A percentile compares a stretch with the other conserved stretches of the same genome.
These are phyloP conservation scores for Leccinum barrowsii DNA, from an alignment of 768 basidiomycete genomes.

Conservation along the genomic window DNA sequence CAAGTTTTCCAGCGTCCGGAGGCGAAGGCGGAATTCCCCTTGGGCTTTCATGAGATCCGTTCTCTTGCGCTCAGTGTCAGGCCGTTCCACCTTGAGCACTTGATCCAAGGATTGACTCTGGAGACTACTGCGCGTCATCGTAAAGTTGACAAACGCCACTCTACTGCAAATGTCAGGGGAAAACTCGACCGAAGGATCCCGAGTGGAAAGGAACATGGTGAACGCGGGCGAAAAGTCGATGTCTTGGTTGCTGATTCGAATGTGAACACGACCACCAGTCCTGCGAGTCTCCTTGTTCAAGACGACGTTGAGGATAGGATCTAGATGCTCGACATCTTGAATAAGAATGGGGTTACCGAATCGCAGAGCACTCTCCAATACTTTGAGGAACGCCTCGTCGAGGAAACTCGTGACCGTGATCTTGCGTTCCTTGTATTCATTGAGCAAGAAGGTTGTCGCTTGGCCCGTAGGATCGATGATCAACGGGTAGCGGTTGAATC, in stretches of 20 bases:
- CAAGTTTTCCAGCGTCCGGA: slow-evolving; percentile 89
- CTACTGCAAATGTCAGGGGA: slow-evolving; percentile 98
- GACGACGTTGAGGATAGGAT: slow-evolving; percentile 96
- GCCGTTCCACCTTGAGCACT: slow-evolving; percentile 94
- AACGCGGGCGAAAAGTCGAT: slow-evolving; percentile 99
- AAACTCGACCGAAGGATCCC: slow-evolving; percentile 97
- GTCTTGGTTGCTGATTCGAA: slow-evolving; percentile 94
- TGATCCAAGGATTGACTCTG: slow-evolving; percentile 98
- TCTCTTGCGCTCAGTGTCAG: slow-evolving; percentile 92
- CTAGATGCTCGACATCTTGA: slow-evolving; percentile 96
- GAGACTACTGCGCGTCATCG: slow-evolving; percentile 97
- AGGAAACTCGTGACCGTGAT: slow-evolving; percentile 98
- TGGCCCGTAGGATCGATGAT: slow-evolving; percentile 99
- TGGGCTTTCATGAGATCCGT: slow-evolving; percentile 98
- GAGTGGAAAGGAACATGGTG: slow-evolving; percentile 97
- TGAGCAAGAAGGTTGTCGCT: slow-evolving; percentile 89
- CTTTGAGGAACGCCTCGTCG: slow-evolving; percentile 98
- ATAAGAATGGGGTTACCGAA: slow-evolving; percentile 98
- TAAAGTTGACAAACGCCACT: slow-evolving; percentile 94
- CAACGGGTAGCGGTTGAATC: slow-evolving; percentile 95
- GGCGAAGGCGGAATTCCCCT: slow-evolving; percentile 92
- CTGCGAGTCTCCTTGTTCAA: slow-evolving; percentile 94
- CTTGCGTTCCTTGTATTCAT: slow-evolving; percentile 94
- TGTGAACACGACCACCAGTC: slow-evolving; percentile 95
- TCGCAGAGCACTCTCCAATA: slow-evolving; percentile 95